Base-by-base conservation (phyloP, 176 grass and related monocot genomes). In the Cenchrus americanus region DNA sequence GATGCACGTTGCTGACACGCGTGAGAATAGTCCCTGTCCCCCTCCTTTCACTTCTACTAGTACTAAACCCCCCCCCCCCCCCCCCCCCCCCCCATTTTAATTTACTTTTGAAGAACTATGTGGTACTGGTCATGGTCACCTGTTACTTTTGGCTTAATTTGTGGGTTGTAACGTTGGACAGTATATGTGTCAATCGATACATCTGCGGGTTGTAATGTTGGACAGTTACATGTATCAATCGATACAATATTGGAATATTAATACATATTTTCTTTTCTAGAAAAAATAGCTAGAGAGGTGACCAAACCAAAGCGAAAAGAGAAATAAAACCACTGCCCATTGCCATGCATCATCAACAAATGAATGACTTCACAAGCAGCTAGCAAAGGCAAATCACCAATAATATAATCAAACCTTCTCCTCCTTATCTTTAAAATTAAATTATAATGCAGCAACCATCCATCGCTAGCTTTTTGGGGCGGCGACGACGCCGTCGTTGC, bases 401-500 rank as follows among this genome's bases (percentile, higher is more conserved):
- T 4, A 66, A 61, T 21, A 19, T 7, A 57, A 57, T 57, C 54
- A 18, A 57, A 44, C 8, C 6, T 19, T 57, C 18, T 57, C 21
- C 54, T 21, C 8, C 43, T 19, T 57, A 1, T 57, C n/a, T 54
- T 54, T 54, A 0, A 3, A 37, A 37, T 4, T 3, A 1, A 57
- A 7, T 1, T 3, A 17, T 44, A 44, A 44, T 44, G 7, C 6
- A 44, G 43, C 43, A 44, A 44, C 43, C 43, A 44, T 8, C 43
- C 11, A 44, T 54, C 6, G 7, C 19, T 57, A 57, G 54, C 6
- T 57, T 57, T 21, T 92, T 52, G 41, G 41, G 1, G 54, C 47
- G 13, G 54, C 47, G 13, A 89, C 84, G 55, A 83, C 34, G 15
- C 92, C 94, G 69, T 97, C 92, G 82, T 92, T 94, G 8, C 94